Conservation (phyloP, 1,139 yeast species). For the Pichia sp. region DNA sequence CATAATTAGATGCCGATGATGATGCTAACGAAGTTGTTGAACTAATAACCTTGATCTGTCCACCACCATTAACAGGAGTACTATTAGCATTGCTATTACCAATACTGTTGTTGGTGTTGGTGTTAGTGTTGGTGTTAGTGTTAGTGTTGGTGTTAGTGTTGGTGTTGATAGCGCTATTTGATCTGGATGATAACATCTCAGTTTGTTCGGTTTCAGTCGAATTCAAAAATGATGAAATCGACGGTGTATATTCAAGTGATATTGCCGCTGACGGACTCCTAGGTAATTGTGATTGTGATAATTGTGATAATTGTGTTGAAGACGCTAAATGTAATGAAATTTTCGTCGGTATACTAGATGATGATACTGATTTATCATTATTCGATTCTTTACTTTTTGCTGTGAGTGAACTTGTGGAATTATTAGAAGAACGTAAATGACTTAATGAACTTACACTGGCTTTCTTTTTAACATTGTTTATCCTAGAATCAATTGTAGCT, state of each 20-base stretch:
- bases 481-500: conserved; percentile 12
- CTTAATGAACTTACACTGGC: no score
- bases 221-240: conserved; percentile 29
- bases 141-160: no score
- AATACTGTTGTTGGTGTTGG: not conserved
- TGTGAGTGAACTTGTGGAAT: not conserved
- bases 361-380: not conserved
- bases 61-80: not conserved
- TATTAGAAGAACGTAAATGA: not conserved
- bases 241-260: conserved; percentile 31
- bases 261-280: conserved; percentile 16
- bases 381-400: not conserved
- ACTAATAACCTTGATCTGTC: not conserved
- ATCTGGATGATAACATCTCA: not conserved
- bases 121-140: no score
- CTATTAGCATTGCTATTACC: no score
- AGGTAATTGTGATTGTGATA: not conserved
- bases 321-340: conserved; percentile 10
- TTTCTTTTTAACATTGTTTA: conserved; percentile 2
- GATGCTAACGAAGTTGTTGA: not conserved
- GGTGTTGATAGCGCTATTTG: no score
- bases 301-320: no score
- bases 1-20: no score
- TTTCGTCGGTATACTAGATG: conserved; percentile 2
- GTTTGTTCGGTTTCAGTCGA: not conserved